Evolutionary conservation across 1,139 yeast genomes (phyloP), one percentile per base, ranked within the genome.

Genomic region (Hyphopichia buzzinii): DNA sequence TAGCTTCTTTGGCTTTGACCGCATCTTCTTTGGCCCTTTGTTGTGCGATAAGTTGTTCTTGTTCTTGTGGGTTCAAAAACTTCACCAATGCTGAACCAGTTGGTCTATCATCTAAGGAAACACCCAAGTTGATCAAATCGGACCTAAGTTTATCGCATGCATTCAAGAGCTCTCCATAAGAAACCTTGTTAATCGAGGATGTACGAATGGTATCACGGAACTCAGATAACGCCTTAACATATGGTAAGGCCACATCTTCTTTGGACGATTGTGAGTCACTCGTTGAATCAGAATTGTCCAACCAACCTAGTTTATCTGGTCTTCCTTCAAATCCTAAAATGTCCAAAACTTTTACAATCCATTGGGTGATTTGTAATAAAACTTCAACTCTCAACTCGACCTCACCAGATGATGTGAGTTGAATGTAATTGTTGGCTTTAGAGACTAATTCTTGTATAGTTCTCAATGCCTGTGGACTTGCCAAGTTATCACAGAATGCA

Each of bases 101-200:
- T 23, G 82, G 77, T 53, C 97, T 79, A 59, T 92, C 99, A 58
- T 92, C 97, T 35, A 92, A 68, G 0, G 94, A 80, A 23, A 92
- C 85, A 17, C 95, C 94, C 41, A 89, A 65, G 19, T 78, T 74
- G 39, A 88, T 65, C 48, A 92, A 66, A 32, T 85, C 94, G 12
- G 67, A 45, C 46, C 77, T 55, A 35, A 70, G 53, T 13, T 59
- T 40, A 49, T 71, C 77, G 22, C 68, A 57, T 13, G 69, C 71
- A 13, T 67, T 62, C 39, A 92, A 69, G 40, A 88, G 73, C 35
- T 74, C 79, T 34, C 61, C 36, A 39, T 68, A 63, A 24, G 78
- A 79, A 1, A 75, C 80, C 54, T 81, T 80, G 11, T 68, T 66
- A 47, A 87, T 88, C 4, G 96, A 94, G 48, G 79, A 64, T 22